Evolutionary conservation across 495 filamentous ascomycete genomes (phyloP).

Genomic region (Aspergillus sclerotioniger): DNA sequence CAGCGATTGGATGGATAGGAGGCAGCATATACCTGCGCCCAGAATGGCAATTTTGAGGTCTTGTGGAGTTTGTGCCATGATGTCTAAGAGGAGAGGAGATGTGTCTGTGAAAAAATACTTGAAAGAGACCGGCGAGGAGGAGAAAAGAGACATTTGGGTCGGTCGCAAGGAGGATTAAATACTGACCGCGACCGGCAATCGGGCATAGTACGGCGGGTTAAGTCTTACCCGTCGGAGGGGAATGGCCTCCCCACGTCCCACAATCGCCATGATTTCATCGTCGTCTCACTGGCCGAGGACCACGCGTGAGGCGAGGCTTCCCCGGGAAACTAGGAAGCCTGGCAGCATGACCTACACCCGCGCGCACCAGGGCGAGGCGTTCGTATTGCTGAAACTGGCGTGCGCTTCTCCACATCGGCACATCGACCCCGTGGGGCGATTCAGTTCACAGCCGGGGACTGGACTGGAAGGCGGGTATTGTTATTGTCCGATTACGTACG

Average conservation of each 20-base stretch:
- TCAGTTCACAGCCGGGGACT: slow-evolving; percentile 6
- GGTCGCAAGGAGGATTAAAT: slow-evolving; percentile 5
- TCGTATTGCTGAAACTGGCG: not conserved
- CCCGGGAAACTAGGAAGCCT: not conserved
- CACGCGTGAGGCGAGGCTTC: not conserved
- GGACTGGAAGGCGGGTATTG: not conserved
- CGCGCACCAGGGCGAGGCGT: too few relatives aligned
- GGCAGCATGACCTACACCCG: too few relatives aligned
- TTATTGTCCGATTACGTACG: not conserved
- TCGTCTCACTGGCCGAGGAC: not conserved
- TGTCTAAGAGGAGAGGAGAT: slow-evolving; percentile 1
- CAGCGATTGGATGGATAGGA: not conserved
- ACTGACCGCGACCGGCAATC: slow-evolving; percentile 2
- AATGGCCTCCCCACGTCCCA: slow-evolving; percentile 22
- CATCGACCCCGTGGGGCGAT: slow-evolving; percentile 13
- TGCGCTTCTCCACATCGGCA: slow-evolving; percentile 12
- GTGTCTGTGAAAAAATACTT: not conserved
- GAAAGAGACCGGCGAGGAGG: not conserved
- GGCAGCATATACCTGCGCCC: slow-evolving; percentile 31
- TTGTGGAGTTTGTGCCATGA: slow-evolving; percentile 33
- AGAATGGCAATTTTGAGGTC: slow-evolving; percentile 45
- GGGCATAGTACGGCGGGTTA: slow-evolving; percentile 5
- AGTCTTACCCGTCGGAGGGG: slow-evolving; percentile 12
- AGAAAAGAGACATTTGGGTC: not conserved
- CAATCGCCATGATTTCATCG: slow-evolving; percentile 9